Evolutionary conservation across 768 basidiomycete genomes (phyloP).

Genomic region (Mycena pura): DNA sequence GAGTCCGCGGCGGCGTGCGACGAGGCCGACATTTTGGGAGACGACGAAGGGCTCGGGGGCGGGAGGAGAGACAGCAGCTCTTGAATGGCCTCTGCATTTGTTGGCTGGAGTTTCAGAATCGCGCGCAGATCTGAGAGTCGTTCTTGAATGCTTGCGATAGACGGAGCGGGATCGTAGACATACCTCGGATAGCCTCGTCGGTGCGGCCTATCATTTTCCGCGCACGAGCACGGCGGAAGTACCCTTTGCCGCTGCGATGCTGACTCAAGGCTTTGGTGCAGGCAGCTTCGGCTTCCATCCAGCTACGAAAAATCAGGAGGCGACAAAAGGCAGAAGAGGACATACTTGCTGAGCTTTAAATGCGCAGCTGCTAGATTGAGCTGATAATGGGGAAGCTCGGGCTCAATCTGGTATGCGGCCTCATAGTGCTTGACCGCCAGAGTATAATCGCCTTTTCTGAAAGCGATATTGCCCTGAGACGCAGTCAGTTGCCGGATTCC

Average conservation of each 20-base stretch:
- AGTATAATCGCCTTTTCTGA: slow-evolving; percentile 65
- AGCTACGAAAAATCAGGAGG: slow-evolving; percentile 47
- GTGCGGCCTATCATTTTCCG: slow-evolving; percentile 62
- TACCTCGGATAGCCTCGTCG: slow-evolving; percentile 69
- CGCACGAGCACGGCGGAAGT: slow-evolving; percentile 73
- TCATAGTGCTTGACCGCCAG: slow-evolving; percentile 65
- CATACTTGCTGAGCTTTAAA: slow-evolving; percentile 73
- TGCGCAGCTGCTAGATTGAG: slow-evolving; percentile 80
- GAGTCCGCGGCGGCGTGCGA: slow-evolving; percentile 27
- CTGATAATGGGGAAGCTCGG: slow-evolving; percentile 78
- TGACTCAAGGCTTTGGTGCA: slow-evolving; percentile 70
- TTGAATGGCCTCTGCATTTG: slow-evolving; percentile 64
- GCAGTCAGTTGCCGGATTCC: slow-evolving; percentile 11
- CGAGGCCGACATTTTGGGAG: slow-evolving; percentile 23
- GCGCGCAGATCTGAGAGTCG: slow-evolving; percentile 60
- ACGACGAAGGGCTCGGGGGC: slow-evolving; percentile 17
- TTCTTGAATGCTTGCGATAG: background rate
- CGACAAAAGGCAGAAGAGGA: slow-evolving; percentile 16
- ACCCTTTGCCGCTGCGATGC: slow-evolving; percentile 72
- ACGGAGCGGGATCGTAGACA: background rate
- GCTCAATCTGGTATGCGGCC: slow-evolving; percentile 66
- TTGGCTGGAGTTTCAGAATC: slow-evolving; percentile 65
- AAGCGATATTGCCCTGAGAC: slow-evolving; percentile 69
- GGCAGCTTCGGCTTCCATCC: slow-evolving; percentile 74
- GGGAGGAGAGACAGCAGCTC: slow-evolving; percentile 57